phyloP scores from a whole-genome alignment of 352 stramenopile genomes.

The Globisporangium solare region DNA sequence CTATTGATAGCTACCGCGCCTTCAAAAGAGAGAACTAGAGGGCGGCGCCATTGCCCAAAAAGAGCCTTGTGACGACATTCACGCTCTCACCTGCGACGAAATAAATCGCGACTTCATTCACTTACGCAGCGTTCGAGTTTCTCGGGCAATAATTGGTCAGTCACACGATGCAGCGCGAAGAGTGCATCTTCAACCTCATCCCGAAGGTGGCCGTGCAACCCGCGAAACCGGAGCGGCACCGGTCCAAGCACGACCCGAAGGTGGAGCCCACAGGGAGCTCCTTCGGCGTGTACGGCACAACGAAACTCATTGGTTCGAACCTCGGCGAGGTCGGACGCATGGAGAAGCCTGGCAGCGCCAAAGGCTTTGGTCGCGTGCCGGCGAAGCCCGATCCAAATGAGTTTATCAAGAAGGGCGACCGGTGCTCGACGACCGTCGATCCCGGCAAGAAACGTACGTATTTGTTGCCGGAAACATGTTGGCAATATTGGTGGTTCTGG shows the following conservation, averaged over 20 bases:
- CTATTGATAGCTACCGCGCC: no score
- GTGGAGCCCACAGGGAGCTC: slow-evolving; percentile 82
- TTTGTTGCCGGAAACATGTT: no score
- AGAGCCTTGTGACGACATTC: no score
- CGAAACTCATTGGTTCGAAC: slow-evolving; percentile 63
- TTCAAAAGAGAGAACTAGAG: no score
- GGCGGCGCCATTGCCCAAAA: no score
- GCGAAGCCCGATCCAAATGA: slow-evolving; percentile 64
- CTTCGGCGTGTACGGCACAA: slow-evolving; percentile 78
- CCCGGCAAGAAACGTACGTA: slow-evolving; percentile 46
- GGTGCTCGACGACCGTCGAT: slow-evolving; percentile 40
- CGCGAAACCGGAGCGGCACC: slow-evolving; percentile 83
- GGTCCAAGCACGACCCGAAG: slow-evolving; percentile 85
- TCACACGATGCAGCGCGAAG: slow-evolving; percentile 61
- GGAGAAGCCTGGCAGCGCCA: slow-evolving; percentile 49
- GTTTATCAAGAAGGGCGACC: slow-evolving; percentile 70
- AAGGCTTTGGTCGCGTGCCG: slow-evolving; percentile 54
- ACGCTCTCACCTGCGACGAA: no score
- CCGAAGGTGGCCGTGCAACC: slow-evolving; percentile 55
- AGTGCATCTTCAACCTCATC: slow-evolving; percentile 92
- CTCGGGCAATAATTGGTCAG: no score
- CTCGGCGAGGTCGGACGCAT: slow-evolving; percentile 36
- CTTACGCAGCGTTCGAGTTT: no score
- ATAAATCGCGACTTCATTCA: no score
- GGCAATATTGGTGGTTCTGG: no score